phyloP scores from a whole-genome alignment of 306 rosid genomes.

The Vigna trinervia region DNA sequence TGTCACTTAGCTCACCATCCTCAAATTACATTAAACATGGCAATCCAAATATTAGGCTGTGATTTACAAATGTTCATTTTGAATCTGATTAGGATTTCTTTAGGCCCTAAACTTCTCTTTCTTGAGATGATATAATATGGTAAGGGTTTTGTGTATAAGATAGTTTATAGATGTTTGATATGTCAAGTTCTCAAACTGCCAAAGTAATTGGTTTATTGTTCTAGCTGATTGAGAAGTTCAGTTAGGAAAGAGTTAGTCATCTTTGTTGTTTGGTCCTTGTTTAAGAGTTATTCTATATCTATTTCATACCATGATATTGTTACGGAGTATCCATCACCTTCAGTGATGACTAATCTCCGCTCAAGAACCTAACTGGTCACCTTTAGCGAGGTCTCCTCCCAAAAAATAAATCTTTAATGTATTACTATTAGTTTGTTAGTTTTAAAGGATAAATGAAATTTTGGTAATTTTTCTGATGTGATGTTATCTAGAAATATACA shows the following conservation, averaged over 20 bases:
- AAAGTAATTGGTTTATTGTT: conserved; percentile 35
- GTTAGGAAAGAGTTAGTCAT: conserved; percentile 23
- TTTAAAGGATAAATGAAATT: conserved; percentile 8
- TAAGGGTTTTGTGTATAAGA: conserved; percentile 14
- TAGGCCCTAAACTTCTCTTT: conserved; percentile 16
- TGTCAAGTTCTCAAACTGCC: conserved; percentile 24
- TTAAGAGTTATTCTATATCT: not conserved
- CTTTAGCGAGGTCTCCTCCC: not conserved
- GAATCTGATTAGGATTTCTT: conserved; percentile 28
- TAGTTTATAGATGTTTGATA: conserved; percentile 21
- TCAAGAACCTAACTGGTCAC: not conserved
- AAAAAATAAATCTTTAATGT: conserved; percentile 20
- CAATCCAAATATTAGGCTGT: conserved; percentile 30
- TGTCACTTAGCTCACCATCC: conserved; percentile 26
- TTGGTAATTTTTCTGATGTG: conserved; percentile 5
- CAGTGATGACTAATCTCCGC: not conserved
- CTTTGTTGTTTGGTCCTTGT: conserved; percentile 26
- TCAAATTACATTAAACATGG: conserved; percentile 23
- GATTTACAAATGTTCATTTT: conserved; percentile 17
- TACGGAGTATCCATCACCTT: too few species aligned
- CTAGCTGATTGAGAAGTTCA: conserved; percentile 41
- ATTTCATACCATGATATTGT: too few species aligned
- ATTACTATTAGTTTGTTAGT: not conserved
- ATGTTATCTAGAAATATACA: conserved; percentile 7
- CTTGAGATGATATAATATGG: conserved; percentile 14